phyloP scores from a whole-genome alignment of 257 asterid species.

The Verbascum thapsus region DNA sequence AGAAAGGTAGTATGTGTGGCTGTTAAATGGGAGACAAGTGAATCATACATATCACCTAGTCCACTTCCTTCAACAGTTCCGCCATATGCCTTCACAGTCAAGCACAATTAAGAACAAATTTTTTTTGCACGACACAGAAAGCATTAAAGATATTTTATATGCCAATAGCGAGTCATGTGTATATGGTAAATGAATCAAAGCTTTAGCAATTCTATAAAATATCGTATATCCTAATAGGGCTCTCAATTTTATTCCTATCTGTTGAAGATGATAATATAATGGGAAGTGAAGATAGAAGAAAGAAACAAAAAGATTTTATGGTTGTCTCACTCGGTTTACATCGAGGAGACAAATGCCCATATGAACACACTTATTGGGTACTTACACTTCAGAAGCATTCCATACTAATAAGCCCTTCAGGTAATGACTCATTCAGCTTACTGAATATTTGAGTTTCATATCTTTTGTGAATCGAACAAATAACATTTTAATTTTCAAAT shows the following conservation, averaged over 20 bases:
- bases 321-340: no score
- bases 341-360: no score
- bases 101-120: slow-evolving; percentile 25
- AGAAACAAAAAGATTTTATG: no score
- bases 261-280: no score
- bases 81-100: slow-evolving; percentile 66
- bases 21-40: slow-evolving; percentile 79
- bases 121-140: slow-evolving; percentile 10
- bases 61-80: slow-evolving; percentile 87
- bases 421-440: slow-evolving; percentile 7
- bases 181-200: slow-evolving; percentile 1
- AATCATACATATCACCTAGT: slow-evolving; percentile 68
- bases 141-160: slow-evolving; percentile 1
- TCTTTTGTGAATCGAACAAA: neutral
- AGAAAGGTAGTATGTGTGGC: slow-evolving; percentile 64
- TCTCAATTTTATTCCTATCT: slow-evolving; percentile 17
- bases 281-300: no score
- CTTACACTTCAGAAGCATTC: neutral
- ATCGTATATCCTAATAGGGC: slow-evolving; percentile 17
- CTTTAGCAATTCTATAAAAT: neutral
- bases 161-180: slow-evolving; percentile 1
- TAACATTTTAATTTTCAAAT: slow-evolving; percentile 16
- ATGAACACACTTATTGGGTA: slow-evolving; percentile 25
- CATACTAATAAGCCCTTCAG: neutral
- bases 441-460: neutral